Evolutionary conservation across 345 rosid species (phyloP), one percentile per base, ranked within the genome.

Genomic region (Hibiscus trionum): DNA sequence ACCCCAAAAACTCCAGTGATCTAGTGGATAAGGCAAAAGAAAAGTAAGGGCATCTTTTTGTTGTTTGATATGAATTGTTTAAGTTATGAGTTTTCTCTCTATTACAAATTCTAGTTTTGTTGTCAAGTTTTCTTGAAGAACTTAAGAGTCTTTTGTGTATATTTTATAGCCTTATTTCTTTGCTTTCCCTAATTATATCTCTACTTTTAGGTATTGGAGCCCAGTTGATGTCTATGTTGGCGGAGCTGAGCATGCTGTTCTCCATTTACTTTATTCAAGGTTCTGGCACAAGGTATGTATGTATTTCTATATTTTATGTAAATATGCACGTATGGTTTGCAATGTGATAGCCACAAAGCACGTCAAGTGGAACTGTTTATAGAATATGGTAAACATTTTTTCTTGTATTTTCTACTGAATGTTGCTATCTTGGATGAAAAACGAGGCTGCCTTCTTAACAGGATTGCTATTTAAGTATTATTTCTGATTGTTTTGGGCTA

Each of bases 231-330:
- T 94, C 74, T 94, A 94, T 73, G 89, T 94, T 33, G 98, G 96
- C 56, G 98, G 98, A 74, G 97, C 97, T 79, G 98, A 94, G 72
- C 98, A 94, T 84, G 98, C 98, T 44, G 97, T 93, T 77, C 92
- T 94, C 69, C 98, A 93, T 82, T 86, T 91, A 67, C 90, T 93
- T 71, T 93, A 93, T 73, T 77, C 97, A 37, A 90, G 98, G 82
- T 93, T 93, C 86, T 93, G 97, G 98, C 98, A 93, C 87, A 93
- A 91, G 95, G 98, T 93, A 69, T 55, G 70, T 21, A 14, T 52
- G 8, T 17, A 52, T 37, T 58, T 58, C 46, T 71, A 6, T 44
- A 21, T 33, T 62, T 15, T 46, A 29, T 15, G 31, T 44, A 35
- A 74, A 4, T 42, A 24, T 24, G 21, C 17, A 37, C 16, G 8